Evolutionary conservation across 164 flowering plant genomes (phyloP), one percentile per base, ranked within the genome.

Genomic region (Umbilicus rupestris): DNA sequence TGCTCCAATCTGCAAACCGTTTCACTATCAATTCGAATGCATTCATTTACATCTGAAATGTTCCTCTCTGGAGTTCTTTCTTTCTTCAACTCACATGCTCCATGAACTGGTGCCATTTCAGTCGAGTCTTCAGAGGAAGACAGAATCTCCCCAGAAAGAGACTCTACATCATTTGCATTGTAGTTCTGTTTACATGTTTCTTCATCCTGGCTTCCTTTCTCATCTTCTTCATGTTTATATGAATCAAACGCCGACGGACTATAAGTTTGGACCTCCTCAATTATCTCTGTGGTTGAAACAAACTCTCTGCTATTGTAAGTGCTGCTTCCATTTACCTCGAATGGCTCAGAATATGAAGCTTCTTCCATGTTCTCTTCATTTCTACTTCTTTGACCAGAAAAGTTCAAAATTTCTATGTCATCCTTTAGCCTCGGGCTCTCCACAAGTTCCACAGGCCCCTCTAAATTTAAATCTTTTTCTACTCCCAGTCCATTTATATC

Each of bases 171-270:
- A n/a, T 62, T 42, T 26, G 41, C 29, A 16, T 9, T 30, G 24
- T 58, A 66, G 19, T 64, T 42, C 16, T 55, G 35, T 0, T 7
- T 31, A 64, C 29, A 50, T 26, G 75, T 22, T 70, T 71, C 74
- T 50, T 63, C 30, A 57, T 12, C 58, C 16, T 64, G 45, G 3
- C 63, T 24, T 22, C 16, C 35, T 7, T 64, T 66, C 15, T 59
- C 60, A 39, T 2, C 35, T 68, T 74, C 71, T 44, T 44, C 66
- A 33, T 42, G 65, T 20, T 58, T 12, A 57, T 45, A 62, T 16
- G 31, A 62, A 66, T 65, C 65, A 35, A 29, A 19, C 47, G 68
- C 19, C 19, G 15, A 55, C 8, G 17, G 17, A 55, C 39, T 58
- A 45, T 71, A 14, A 49, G 62, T 9, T 41, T 42, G 15, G 47